Evolutionary conservation across 225 moss, liverwort and hornwort species (phyloP).

Genomic region (Rhytidiadelphus loreus): DNA sequence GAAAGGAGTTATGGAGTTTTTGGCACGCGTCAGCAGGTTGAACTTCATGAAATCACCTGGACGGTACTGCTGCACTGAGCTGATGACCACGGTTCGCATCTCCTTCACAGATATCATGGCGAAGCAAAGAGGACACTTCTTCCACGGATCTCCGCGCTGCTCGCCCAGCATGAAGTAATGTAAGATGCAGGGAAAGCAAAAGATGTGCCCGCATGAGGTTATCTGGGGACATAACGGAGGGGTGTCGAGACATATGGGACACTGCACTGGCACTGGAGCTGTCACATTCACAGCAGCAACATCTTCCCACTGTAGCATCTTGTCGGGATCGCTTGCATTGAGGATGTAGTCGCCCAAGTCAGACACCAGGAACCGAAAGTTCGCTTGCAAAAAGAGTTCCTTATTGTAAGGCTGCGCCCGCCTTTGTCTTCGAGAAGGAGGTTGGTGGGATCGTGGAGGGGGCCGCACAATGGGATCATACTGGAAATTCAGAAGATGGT

Average conservation of each 20-base stretch:
- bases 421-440: constrained; percentile 43
- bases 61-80: constrained; percentile 52
- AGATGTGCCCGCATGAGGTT: constrained; percentile 92
- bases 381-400: constrained; percentile 95
- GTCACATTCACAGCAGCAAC: constrained; percentile 85
- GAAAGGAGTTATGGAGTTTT: constrained; percentile 83
- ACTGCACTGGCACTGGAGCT: constrained; percentile 83
- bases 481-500: constrained; percentile 87
- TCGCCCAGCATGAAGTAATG: constrained; percentile 86
- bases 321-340: constrained; percentile 92
- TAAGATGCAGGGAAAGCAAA: constrained; percentile 89
- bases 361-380: constrained; percentile 92
- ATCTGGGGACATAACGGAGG: constrained; percentile 92
- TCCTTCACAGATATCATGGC: constrained; percentile 91
- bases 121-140: constrained; percentile 97
- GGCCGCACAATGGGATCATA: constrained; percentile 83
- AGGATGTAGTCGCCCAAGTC: constrained; percentile 84
- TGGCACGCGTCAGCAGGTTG: constrained; percentile 71
- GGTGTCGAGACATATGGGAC: constrained; percentile 86
- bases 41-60: constrained; percentile 59
- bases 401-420: constrained; percentile 84
- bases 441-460: constrained; percentile 47
- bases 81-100: constrained; percentile 77
- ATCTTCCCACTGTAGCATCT: constrained; percentile 99
- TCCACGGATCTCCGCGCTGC: constrained; percentile 64